phyloP scores from a whole-genome alignment of 805 yeast genomes.

The Cyberlindnera meyerae region DNA sequence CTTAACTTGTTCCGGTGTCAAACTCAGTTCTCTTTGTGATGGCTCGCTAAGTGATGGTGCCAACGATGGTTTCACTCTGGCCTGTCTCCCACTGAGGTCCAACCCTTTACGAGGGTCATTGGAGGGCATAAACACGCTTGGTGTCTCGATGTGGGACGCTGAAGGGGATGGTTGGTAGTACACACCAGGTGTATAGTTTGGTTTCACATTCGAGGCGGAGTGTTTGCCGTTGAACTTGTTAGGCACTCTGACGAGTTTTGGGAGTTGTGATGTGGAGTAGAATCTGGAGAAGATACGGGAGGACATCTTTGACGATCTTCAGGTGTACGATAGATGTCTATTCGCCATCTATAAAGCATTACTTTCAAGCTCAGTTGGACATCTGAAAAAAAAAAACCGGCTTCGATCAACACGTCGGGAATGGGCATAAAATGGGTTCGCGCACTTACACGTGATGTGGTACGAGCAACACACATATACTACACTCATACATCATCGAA shows the following conservation, averaged over 20 bases:
- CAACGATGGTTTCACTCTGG: conserved; percentile 8
- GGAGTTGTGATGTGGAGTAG: conserved; percentile 9
- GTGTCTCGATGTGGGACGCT: conserved; percentile 50
- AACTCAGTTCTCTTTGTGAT: conserved; percentile 43
- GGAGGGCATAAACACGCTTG: conserved; percentile 62
- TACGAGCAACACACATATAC: neutral
- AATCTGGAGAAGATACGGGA: conserved; percentile 4
- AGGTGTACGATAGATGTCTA: too few species aligned
- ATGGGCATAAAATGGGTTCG: neutral
- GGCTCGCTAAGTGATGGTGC: conserved; percentile 37
- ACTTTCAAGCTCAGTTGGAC: neutral
- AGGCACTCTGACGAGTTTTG: conserved; percentile 35
- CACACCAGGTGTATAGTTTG: conserved; percentile 53
- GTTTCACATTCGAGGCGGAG: conserved; percentile 54
- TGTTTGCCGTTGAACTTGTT: conserved; percentile 55
- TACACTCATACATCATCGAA: too few species aligned
- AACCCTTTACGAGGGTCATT: conserved; percentile 51
- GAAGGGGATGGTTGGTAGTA: conserved; percentile 63
- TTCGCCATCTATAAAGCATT: neutral
- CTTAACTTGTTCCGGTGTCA: conserved; percentile 51
- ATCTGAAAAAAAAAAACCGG: neutral
- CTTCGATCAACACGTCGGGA: neutral
- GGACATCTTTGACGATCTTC: neutral
- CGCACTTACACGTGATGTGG: neutral
- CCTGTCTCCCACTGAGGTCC: conserved; percentile 23